Conservation (phyloP, 163 green algal genomes). For the Prototheca wickerhamii region DNA sequence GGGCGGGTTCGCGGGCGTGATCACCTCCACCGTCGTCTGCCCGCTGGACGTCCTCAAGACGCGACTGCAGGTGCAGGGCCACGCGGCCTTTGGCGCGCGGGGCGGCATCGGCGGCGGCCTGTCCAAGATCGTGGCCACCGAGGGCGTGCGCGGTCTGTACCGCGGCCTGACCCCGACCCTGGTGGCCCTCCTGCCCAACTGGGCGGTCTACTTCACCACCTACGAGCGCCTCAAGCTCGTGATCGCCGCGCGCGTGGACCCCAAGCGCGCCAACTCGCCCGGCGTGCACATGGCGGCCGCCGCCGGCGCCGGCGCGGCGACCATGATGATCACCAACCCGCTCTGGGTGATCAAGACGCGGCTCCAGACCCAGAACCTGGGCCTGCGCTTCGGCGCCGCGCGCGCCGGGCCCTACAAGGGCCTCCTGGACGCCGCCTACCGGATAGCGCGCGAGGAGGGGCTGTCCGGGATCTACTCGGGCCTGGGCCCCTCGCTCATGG, state of each 20-base stretch:
- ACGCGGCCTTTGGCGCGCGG: constrained; percentile 3
- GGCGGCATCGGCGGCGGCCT: constrained; percentile 49
- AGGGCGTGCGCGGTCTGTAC: constrained; percentile 77
- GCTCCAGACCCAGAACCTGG: constrained; percentile 80
- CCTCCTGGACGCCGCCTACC: constrained; percentile 66
- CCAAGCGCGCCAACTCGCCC: constrained; percentile 8
- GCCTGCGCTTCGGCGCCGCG: constrained; percentile 29
- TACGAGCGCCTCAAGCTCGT: constrained; percentile 82
- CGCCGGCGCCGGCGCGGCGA: constrained; percentile 75
- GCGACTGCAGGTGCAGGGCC: constrained; percentile 72
- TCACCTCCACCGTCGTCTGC: constrained; percentile 90
- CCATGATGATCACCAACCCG: constrained; percentile 86
- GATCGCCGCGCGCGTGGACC: constrained; percentile 15
- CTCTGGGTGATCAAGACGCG: constrained; percentile 96
- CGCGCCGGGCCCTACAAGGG: constrained; percentile 53
- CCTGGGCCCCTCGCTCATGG: constrained; percentile 76
- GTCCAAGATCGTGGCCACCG: constrained; percentile 55
- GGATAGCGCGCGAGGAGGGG: constrained; percentile 82
- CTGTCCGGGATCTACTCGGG: constrained; percentile 83
- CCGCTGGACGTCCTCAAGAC: constrained; percentile 90
- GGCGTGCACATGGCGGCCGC: constrained; percentile 74
- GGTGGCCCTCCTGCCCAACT: constrained; percentile 92
- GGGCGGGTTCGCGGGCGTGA: constrained; percentile 57
- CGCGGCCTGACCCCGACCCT: constrained; percentile 75
- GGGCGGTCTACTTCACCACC: constrained; percentile 93